Evolutionary conservation across 2,329 filamentous ascomycete species (phyloP).

Genomic region (Ophiostoma angusticollis): DNA sequence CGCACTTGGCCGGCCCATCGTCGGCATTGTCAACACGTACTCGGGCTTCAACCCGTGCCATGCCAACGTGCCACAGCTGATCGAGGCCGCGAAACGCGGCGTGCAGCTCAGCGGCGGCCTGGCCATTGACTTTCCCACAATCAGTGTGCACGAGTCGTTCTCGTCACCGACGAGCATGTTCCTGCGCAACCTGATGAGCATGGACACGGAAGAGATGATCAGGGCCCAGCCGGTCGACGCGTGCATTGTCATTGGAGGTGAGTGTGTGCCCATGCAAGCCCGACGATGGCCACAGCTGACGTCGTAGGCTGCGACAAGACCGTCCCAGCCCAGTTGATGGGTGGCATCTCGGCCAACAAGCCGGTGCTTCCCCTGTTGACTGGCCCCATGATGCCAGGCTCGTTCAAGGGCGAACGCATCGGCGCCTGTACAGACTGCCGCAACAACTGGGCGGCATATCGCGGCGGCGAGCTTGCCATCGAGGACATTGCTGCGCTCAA

Average conservation of each 20-base stretch:
- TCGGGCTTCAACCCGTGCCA: constrained; percentile 66
- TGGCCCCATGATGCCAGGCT: constrained; percentile 62
- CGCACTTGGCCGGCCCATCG: constrained; percentile 54
- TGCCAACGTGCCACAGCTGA: constrained; percentile 56
- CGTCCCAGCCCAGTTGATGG: constrained; percentile 62
- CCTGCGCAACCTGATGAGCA: constrained; percentile 60
- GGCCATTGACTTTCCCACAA: constrained; percentile 61
- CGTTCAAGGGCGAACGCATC: constrained; percentile 47
- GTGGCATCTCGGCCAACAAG: constrained; percentile 61
- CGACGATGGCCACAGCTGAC: too few relatives aligned
- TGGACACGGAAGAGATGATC: constrained; percentile 73
- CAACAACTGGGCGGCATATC: constrained; percentile 58
- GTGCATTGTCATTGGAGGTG: constrained; percentile 53
- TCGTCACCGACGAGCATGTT: constrained; percentile 63
- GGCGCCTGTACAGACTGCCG: constrained; percentile 66
- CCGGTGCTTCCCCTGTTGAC: constrained; percentile 56
- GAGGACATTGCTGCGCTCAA: constrained; percentile 61
- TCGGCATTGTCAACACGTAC: constrained; percentile 64
- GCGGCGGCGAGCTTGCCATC: constrained; percentile 53
- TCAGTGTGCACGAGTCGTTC: constrained; percentile 59
- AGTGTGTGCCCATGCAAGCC: too few relatives aligned
- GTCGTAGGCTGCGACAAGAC: constrained; percentile 62
- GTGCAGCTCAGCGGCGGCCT: constrained; percentile 54
- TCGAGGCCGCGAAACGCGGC: constrained; percentile 57
- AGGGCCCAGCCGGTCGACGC: constrained; percentile 57